Evolutionary conservation across 2,329 filamentous ascomycete genomes (phyloP).

Genomic region (Colletotrichum sp.): DNA sequence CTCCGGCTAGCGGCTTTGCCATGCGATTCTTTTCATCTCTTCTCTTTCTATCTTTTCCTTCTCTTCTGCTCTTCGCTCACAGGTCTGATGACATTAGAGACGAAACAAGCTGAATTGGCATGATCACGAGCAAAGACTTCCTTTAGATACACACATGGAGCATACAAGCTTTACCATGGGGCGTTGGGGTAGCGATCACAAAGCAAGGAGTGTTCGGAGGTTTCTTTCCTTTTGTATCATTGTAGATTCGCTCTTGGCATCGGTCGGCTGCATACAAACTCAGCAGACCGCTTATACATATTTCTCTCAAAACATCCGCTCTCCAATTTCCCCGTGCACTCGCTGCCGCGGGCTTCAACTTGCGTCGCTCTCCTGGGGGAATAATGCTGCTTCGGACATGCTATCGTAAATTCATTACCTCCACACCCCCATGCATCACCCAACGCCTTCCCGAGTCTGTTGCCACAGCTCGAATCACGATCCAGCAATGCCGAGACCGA

Average conservation of each 20-base stretch:
- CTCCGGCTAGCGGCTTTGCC: background rate
- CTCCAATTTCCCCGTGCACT: background rate
- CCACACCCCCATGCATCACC: background rate
- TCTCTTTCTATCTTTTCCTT: background rate
- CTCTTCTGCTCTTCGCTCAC: background rate
- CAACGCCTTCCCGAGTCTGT: background rate
- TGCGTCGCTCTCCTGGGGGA: background rate
- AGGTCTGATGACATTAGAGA: background rate
- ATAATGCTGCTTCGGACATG: conserved; percentile 8
- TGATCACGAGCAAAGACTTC: background rate
- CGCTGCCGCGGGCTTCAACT: background rate
- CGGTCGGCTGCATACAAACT: background rate
- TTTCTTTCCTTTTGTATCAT: background rate
- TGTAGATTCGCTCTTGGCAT: background rate
- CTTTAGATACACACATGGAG: background rate
- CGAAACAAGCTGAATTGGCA: background rate
- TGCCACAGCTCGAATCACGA: conserved; percentile 33
- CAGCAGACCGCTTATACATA: background rate
- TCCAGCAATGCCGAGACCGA: conserved; percentile 59
- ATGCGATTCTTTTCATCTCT: background rate
- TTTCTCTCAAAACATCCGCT: background rate
- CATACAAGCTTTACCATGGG: background rate
- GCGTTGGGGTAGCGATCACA: background rate
- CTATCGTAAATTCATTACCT: conserved; percentile 19
- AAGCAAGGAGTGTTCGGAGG: background rate